phyloP scores from a whole-genome alignment of 2,329 filamentous ascomycete species.

The Dactylellina cionopaga region DNA sequence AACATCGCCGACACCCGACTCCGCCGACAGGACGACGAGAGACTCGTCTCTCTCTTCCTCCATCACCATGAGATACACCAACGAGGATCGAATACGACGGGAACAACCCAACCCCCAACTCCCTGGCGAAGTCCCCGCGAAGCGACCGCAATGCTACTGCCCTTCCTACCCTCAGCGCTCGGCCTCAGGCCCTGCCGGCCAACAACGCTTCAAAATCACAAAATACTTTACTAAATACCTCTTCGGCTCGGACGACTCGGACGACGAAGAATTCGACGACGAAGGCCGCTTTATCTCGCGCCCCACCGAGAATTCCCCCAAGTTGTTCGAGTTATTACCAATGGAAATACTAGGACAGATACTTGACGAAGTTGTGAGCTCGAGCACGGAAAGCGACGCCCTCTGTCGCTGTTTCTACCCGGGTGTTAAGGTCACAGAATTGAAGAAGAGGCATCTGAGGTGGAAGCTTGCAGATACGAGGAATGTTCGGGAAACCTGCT shows the following conservation, averaged over 20 bases:
- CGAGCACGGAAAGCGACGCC: constrained; percentile 39
- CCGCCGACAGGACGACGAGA: background rate
- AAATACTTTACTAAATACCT: constrained; percentile 52
- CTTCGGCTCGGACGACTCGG: constrained; percentile 47
- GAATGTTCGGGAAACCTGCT: constrained; percentile 39
- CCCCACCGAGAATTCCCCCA: constrained; percentile 41
- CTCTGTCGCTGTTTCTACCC: constrained; percentile 49
- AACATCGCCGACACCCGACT: constrained; percentile 15
- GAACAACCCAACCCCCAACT: constrained; percentile 50
- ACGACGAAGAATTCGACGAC: constrained; percentile 51
- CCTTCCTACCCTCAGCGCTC: constrained; percentile 48
- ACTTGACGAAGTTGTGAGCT: constrained; percentile 38
- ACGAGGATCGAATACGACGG: constrained; percentile 44
- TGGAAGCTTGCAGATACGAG: constrained; percentile 44
- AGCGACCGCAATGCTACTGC: constrained; percentile 49
- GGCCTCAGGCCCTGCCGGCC: constrained; percentile 26
- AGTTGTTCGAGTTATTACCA: constrained; percentile 34
- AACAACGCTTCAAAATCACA: constrained; percentile 44
- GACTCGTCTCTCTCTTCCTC: constrained; percentile 14
- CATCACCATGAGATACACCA: constrained; percentile 41
- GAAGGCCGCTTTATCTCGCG: constrained; percentile 47
- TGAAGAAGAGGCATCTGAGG: constrained; percentile 41
- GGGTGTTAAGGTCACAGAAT: constrained; percentile 42
- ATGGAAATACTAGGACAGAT: constrained; percentile 46
- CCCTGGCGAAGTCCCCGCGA: constrained; percentile 48